A percentile compares a stretch with the other conserved stretches of the same genome.
These are phyloP conservation scores for Allantophomopsis cytisporea DNA, from an alignment of 2,329 filamentous ascomycete genomes.

Conservation along the genomic window DNA sequence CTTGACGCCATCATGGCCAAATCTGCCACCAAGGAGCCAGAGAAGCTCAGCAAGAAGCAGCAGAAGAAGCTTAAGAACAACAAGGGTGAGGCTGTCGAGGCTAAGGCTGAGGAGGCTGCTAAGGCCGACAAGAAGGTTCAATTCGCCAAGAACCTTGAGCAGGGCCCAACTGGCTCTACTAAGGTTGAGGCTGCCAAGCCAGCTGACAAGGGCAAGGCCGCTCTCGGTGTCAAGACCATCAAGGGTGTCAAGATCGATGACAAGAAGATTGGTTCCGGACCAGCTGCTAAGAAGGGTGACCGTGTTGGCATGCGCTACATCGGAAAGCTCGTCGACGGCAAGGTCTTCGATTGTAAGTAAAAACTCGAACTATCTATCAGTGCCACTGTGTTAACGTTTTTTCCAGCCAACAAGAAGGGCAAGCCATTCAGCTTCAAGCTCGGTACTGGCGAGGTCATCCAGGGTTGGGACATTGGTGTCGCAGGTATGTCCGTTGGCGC, in stretches of 20 bases:
- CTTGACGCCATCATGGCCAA: conserved; percentile 83
- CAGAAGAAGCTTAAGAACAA: conserved; percentile 99
- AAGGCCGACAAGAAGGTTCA: conserved; percentile 89
- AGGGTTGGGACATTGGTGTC: conserved; percentile 95
- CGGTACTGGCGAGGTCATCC: conserved; percentile 90
- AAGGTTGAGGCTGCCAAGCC: conserved; percentile 32
- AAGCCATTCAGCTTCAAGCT: conserved; percentile 96
- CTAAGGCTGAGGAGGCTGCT: conserved; percentile 29
- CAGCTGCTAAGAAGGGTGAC: conserved; percentile 79
- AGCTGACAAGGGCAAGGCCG: conserved; percentile 34
- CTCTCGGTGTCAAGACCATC: conserved; percentile 62
- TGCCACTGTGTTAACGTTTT: too few species aligned
- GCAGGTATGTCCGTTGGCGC: conserved; percentile 85
- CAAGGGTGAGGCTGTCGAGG: conserved; percentile 69
- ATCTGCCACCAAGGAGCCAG: conserved; percentile 34
- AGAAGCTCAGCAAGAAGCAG: conserved; percentile 88
- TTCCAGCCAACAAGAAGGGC: conserved; percentile 89
- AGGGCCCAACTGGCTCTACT: conserved; percentile 72
- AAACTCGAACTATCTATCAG: not conserved
- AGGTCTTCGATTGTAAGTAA: conserved; percentile 80
- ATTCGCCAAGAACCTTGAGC: conserved; percentile 97
- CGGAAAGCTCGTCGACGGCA: conserved; percentile 87
- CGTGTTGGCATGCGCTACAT: conserved; percentile 94
- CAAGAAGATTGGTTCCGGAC: conserved; percentile 80
- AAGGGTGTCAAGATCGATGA: conserved; percentile 90